These are phyloP conservation scores for Geosmithia morbida DNA, from an alignment of 2,329 filamentous ascomycete species.

Conservation along the genomic window DNA sequence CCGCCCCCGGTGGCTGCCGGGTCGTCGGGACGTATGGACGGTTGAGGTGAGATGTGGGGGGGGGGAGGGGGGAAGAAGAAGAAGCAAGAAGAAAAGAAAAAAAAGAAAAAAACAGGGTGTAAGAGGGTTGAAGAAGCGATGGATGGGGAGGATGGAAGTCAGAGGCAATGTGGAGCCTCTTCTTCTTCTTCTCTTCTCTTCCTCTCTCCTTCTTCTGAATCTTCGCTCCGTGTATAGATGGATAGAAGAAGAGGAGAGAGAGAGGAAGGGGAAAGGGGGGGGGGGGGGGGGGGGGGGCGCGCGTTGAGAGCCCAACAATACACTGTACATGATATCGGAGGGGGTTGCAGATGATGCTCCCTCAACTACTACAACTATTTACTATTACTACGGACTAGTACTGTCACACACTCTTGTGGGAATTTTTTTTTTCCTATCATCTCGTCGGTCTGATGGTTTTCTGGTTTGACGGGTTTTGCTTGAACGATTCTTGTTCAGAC, in stretches of 20 bases:
- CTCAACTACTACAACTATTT: background rate
- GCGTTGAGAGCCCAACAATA: background rate
- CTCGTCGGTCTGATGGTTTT: too few species aligned
- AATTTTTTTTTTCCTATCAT: background rate
- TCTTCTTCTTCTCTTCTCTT: too few species aligned
- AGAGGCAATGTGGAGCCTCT: too few species aligned
- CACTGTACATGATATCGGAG: background rate
- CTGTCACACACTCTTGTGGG: background rate
- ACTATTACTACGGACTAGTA: background rate
- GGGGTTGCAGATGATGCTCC: background rate
- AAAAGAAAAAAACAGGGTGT: too few species aligned
- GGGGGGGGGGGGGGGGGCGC: too few species aligned
- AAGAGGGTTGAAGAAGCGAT: too few species aligned
- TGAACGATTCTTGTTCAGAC: too few species aligned
- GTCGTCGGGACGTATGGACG: background rate
- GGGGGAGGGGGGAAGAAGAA: background rate
- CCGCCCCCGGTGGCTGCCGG: conserved; percentile 6
- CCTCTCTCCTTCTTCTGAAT: too few species aligned
- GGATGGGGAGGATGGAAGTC: too few species aligned
- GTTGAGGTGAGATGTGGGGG: background rate
- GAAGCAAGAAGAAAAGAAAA: too few species aligned
- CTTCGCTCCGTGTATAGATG: background rate
- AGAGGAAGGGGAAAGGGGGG: background rate
- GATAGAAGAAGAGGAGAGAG: background rate
- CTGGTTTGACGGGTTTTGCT: too few species aligned